Evolutionary conservation across 108 stramenopile species (phyloP).

Genomic region (Conticribra weissflogii): DNA sequence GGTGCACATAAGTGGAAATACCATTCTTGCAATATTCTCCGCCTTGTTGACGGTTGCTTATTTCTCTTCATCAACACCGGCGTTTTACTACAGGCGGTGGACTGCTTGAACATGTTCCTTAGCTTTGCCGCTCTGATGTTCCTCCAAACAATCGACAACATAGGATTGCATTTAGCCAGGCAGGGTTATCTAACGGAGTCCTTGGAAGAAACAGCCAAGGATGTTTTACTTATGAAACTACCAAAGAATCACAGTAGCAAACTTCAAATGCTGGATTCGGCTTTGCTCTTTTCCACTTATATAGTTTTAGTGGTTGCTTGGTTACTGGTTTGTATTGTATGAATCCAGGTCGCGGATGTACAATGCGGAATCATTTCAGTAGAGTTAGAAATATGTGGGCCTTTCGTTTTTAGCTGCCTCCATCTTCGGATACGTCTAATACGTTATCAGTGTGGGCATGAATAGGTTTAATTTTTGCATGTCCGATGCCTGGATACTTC

Average conservation of each 20-base stretch:
- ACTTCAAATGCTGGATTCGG: constrained; percentile 47
- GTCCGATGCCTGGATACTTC: no score
- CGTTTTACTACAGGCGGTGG: constrained; percentile 47
- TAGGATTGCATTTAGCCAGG: constrained; percentile 46
- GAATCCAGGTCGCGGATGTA: no score
- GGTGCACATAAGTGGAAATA: constrained; percentile 46
- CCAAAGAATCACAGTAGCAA: constrained; percentile 17
- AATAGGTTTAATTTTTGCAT: no score
- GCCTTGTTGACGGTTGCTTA: constrained; percentile 55
- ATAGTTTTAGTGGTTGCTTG: constrained; percentile 36
- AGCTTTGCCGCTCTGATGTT: constrained; percentile 73
- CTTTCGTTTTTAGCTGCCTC: no score
- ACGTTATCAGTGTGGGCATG: no score
- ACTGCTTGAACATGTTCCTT: constrained; percentile 54
- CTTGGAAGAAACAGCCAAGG: constrained; percentile 18
- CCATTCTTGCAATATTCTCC: constrained; percentile 32
- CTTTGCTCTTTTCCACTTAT: constrained; percentile 44
- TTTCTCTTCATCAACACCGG: constrained; percentile 54
- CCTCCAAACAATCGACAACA: constrained; percentile 63
- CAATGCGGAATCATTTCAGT: no score
- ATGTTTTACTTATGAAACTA: constrained; percentile 28
- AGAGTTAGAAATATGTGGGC: no score
- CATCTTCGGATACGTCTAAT: no score
- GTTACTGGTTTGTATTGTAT: constrained; percentile 13
- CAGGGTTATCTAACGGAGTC: constrained; percentile 50